These are phyloP conservation scores for Aspergillus amoenus DNA, from an alignment of 2,329 filamentous ascomycete genomes.

Conservation along the genomic window DNA sequence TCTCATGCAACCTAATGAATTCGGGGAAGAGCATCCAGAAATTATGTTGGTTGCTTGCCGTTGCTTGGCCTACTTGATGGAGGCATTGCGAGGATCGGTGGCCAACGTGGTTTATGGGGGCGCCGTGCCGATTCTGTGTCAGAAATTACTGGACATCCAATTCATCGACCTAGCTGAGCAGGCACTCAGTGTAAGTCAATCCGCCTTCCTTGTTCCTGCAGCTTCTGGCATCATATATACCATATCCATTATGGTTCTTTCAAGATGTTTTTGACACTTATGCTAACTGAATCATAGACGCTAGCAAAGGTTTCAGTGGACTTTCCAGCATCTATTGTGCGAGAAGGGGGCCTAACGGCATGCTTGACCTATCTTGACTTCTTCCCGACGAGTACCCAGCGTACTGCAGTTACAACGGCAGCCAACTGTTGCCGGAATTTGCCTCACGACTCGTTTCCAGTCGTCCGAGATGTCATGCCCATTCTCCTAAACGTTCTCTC, in stretches of 20 bases:
- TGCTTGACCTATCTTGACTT: slow-evolving; percentile 96
- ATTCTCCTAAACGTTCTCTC: slow-evolving; percentile 85
- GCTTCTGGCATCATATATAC: background rate
- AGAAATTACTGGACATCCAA: slow-evolving; percentile 91
- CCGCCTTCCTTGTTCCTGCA: background rate
- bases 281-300: slow-evolving; percentile 53
- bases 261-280: no score
- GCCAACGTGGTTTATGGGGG: slow-evolving; percentile 97
- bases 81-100: slow-evolving; percentile 87
- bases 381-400: slow-evolving; percentile 94
- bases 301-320: slow-evolving; percentile 97
- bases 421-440: slow-evolving; percentile 98
- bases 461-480: slow-evolving; percentile 94
- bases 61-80: slow-evolving; percentile 96
- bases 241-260: background rate
- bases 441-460: slow-evolving; percentile 85
- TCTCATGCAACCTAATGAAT: slow-evolving; percentile 87
- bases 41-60: slow-evolving; percentile 96
- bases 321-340: slow-evolving; percentile 91
- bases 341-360: slow-evolving; percentile 92
- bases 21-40: slow-evolving; percentile 87
- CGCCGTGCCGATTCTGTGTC: slow-evolving; percentile 89
- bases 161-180: slow-evolving; percentile 98
- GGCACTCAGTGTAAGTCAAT: slow-evolving; percentile 69
- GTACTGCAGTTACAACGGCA: slow-evolving; percentile 93